phyloP scores from a whole-genome alignment of 2,329 filamentous ascomycete genomes.

The Pseudocercospora musae region DNA sequence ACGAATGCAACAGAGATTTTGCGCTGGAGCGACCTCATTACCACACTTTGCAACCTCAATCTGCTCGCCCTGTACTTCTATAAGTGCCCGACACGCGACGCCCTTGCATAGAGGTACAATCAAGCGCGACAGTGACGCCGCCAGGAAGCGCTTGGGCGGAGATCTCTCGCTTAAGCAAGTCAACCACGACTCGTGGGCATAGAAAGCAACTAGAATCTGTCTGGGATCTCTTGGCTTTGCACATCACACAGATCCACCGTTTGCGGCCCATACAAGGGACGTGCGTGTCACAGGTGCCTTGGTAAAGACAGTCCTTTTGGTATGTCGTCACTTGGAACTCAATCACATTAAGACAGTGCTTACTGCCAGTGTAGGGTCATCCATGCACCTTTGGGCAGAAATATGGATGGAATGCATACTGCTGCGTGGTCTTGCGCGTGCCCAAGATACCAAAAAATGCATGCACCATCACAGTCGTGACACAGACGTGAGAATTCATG shows the following conservation, averaged over 20 bases:
- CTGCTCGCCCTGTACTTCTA: not conserved
- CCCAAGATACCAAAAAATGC: not conserved
- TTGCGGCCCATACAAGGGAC: not conserved
- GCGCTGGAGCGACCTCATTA: not conserved
- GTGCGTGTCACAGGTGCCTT: not conserved
- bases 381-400: not conserved
- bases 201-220: not conserved
- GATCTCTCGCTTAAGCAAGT: not conserved
- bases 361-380: not conserved
- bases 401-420: not conserved
- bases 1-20: not conserved
- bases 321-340: conserved; percentile 2
- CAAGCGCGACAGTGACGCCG: not conserved
- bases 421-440: not conserved
- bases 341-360: not conserved
- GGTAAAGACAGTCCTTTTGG: not conserved
- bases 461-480: not conserved
- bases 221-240: not conserved
- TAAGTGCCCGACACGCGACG: not conserved
- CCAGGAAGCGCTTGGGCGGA: not conserved
- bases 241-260: not conserved
- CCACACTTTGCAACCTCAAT: not conserved
- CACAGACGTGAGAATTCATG: not conserved
- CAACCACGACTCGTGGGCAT: not conserved
- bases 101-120: not conserved